A percentile compares a stretch with the other conserved stretches of the same genome.
Conservation (phyloP, 306 rosid genomes). For the Pterocarpus santalinus region DNA sequence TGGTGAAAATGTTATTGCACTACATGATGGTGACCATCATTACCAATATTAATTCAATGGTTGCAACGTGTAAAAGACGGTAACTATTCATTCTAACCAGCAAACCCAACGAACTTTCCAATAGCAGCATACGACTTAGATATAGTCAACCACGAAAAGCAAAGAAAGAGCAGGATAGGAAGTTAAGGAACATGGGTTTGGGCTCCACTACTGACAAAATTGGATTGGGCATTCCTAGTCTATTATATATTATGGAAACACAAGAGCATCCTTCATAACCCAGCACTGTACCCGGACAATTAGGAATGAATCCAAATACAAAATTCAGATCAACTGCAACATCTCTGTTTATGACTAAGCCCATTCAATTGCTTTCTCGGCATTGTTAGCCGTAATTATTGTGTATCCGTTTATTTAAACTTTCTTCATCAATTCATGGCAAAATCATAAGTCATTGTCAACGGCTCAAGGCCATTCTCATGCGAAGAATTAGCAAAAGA, state of each 20-base stretch:
- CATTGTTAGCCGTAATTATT: neutral
- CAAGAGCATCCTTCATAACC: neutral
- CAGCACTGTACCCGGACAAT: neutral
- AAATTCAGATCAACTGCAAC: neutral
- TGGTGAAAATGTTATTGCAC: slow-evolving; percentile 34
- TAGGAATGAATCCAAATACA: neutral
- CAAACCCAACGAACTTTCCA: too few relatives aligned
- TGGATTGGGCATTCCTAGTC: neutral
- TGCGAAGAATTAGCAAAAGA: neutral
- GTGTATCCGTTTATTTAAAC: neutral
- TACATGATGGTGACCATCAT: slow-evolving; percentile 24
- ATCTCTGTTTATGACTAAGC: neutral
- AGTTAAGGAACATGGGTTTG: slow-evolving; percentile 13
- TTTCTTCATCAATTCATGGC: neutral
- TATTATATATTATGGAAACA: neutral
- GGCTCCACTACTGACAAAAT: neutral
- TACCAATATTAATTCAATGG: neutral
- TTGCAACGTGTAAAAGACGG: neutral
- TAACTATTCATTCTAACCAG: neutral
- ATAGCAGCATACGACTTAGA: neutral
- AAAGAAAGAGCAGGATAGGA: neutral
- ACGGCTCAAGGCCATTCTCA: neutral
- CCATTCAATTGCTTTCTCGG: neutral
- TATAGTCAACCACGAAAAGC: neutral
- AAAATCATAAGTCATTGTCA: neutral